Conservation (phyloP, 345 rosid genomes). For the Hypericum androsaemum region DNA sequence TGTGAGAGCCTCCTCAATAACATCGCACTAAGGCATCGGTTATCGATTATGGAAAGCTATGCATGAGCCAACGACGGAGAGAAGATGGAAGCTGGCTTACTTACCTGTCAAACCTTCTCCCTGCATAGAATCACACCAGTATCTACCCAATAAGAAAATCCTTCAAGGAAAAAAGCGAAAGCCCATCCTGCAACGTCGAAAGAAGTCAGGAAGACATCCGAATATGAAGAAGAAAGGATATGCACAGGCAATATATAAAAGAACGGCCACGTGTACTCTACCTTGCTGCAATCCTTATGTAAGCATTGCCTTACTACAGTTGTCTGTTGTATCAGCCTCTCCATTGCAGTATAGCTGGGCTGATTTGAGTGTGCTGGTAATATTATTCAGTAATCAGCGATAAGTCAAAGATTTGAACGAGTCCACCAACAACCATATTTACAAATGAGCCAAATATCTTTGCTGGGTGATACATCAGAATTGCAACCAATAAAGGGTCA, state of each 20-base stretch:
- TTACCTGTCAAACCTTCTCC: too few species aligned
- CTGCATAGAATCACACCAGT: background rate
- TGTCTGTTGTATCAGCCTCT: slow-evolving; percentile 75
- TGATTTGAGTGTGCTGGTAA: slow-evolving; percentile 53
- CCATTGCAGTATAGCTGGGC: slow-evolving; percentile 72
- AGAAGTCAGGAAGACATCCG: too few species aligned
- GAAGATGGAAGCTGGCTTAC: slow-evolving; percentile 1
- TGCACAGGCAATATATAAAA: slow-evolving; percentile 1
- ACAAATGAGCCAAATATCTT: background rate
- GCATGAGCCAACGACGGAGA: slow-evolving; percentile 14
- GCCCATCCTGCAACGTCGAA: slow-evolving; percentile 51
- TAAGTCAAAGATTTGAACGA: background rate
- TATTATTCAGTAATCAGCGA: slow-evolving; percentile 8
- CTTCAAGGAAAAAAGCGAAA: slow-evolving; percentile 63
- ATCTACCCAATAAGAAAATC: slow-evolving; percentile 64
- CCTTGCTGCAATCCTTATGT: slow-evolving; percentile 64
- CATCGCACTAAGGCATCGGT: slow-evolving; percentile 9
- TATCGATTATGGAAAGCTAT: slow-evolving; percentile 4
- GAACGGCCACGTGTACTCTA: slow-evolving; percentile 22
- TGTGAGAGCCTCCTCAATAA: slow-evolving; percentile 4
- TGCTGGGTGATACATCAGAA: too few species aligned
- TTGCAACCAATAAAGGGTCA: too few species aligned
- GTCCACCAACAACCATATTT: background rate
- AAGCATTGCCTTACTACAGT: slow-evolving; percentile 63
- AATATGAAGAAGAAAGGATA: background rate